Conservation (phyloP, 2,329 filamentous ascomycete genomes). For the Diplodia sapinea region DNA sequence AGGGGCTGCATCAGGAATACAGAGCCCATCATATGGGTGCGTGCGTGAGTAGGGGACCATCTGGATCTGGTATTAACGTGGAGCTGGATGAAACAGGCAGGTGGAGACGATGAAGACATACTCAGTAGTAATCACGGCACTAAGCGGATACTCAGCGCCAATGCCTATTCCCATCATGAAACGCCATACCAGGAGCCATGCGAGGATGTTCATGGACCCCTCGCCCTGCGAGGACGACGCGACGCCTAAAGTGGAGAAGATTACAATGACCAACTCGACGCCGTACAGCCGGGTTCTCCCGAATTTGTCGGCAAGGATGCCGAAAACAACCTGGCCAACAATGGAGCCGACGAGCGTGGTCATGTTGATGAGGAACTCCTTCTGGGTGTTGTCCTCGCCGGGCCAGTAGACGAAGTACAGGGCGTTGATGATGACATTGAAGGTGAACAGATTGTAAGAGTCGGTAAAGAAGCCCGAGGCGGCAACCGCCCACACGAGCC, state of each 20-base stretch:
- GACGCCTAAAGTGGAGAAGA: slow-evolving; percentile 48
- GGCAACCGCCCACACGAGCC: slow-evolving; percentile 25
- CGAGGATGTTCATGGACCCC: slow-evolving; percentile 46
- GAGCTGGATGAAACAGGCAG: no score
- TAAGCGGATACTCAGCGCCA: slow-evolving; percentile 47
- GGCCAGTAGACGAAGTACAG: slow-evolving; percentile 50
- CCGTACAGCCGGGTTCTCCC: slow-evolving; percentile 51
- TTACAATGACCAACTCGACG: slow-evolving; percentile 49
- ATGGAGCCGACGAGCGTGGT: slow-evolving; percentile 49
- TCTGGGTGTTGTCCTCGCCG: slow-evolving; percentile 35
- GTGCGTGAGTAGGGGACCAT: slow-evolving; percentile 21
- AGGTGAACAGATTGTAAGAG: slow-evolving; percentile 48
- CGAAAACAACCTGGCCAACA: slow-evolving; percentile 48
- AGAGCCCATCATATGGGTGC: slow-evolving; percentile 50
- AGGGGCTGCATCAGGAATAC: slow-evolving; percentile 53
- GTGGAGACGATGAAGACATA: slow-evolving; percentile 1
- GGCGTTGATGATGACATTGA: slow-evolving; percentile 50
- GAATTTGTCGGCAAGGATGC: slow-evolving; percentile 46
- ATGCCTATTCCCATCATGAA: slow-evolving; percentile 51
- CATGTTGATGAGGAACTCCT: slow-evolving; percentile 46
- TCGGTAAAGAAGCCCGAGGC: slow-evolving; percentile 41
- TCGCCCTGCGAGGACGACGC: slow-evolving; percentile 47
- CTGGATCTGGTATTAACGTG: background rate
- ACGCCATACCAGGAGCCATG: slow-evolving; percentile 50
- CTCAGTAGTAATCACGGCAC: slow-evolving; percentile 48